Conservation (phyloP, 306 rosid species). For the Begonia masoniana region DNA sequence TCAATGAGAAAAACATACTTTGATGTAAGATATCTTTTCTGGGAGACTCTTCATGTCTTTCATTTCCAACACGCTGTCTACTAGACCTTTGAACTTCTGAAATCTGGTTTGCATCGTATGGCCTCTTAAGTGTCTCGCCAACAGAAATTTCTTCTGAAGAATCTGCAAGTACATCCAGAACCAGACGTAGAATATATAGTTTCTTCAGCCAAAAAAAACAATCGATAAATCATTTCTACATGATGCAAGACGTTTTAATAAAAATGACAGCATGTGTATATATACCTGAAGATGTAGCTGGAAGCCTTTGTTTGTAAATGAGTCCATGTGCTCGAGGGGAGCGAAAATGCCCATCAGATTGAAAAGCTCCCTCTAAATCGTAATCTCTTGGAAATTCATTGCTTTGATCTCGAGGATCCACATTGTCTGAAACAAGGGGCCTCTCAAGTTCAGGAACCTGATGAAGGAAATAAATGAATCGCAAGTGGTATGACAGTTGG, state of each 20-base stretch:
- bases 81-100: conserved; percentile 31
- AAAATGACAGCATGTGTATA: too few relatives aligned
- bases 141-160: conserved; percentile 31
- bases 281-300: conserved; percentile 17
- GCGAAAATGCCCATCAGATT: conserved; percentile 48
- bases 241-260: conserved; percentile 13
- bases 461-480: not conserved
- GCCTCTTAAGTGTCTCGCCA: conserved; percentile 56
- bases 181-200: not conserved
- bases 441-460: conserved; percentile 58
- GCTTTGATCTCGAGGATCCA: conserved; percentile 16
- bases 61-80: conserved; percentile 21
- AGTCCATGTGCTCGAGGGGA: conserved; percentile 46
- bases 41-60: conserved; percentile 22
- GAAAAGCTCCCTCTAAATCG: conserved; percentile 80
- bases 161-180: conserved; percentile 41
- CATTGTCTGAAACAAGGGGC: conserved; percentile 55
- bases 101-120: conserved; percentile 19
- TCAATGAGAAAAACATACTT: conserved; percentile 55
- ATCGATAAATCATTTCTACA: not conserved
- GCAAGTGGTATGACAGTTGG: too few relatives aligned
- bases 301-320: conserved; percentile 60
- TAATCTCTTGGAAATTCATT: conserved; percentile 54
- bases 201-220: not conserved
- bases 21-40: conserved; percentile 30